phyloP scores from a whole-genome alignment of 345 rosid species.

The Microthlaspi erraticum region DNA sequence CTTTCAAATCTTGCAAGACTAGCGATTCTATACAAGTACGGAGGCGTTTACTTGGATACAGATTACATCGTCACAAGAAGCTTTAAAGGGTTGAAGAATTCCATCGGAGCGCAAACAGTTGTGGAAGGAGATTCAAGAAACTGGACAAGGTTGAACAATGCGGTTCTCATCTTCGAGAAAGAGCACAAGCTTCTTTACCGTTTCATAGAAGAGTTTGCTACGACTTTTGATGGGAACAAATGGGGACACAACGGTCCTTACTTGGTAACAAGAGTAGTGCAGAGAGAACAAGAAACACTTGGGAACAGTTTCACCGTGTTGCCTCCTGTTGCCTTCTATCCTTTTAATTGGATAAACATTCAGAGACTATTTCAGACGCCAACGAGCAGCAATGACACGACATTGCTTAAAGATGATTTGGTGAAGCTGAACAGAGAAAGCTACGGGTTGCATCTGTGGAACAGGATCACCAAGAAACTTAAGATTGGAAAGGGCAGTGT shows the following conservation, averaged over 20 bases:
- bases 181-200: constrained; percentile 63
- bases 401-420: constrained; percentile 58
- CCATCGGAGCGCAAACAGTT: constrained; percentile 78
- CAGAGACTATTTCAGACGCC: constrained; percentile 62
- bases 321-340: constrained; percentile 71
- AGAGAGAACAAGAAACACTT: constrained; percentile 47
- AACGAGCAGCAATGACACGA: constrained; percentile 33
- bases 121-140: constrained; percentile 51
- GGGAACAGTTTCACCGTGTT: constrained; percentile 58
- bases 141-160: constrained; percentile 84
- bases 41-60: constrained; percentile 78
- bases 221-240: constrained; percentile 72
- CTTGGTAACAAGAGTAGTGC: constrained; percentile 67
- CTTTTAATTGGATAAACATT: constrained; percentile 70
- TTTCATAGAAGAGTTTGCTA: constrained; percentile 76
- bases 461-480: constrained; percentile 62
- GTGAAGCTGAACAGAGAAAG: constrained; percentile 53
- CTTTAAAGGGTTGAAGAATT: constrained; percentile 55
- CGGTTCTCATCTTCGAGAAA: constrained; percentile 69
- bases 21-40: constrained; percentile 69
- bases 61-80: constrained; percentile 73
- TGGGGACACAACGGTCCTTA: constrained; percentile 96
- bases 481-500: constrained; percentile 69
- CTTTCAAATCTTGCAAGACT: constrained; percentile 78
- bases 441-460: constrained; percentile 82